Percentiles rank a stretch among this genome's conserved stretches.
These are phyloP conservation scores for Mucor piriformis DNA, from an alignment of 371 early-diverging fungal species.

Conservation along the genomic window DNA sequence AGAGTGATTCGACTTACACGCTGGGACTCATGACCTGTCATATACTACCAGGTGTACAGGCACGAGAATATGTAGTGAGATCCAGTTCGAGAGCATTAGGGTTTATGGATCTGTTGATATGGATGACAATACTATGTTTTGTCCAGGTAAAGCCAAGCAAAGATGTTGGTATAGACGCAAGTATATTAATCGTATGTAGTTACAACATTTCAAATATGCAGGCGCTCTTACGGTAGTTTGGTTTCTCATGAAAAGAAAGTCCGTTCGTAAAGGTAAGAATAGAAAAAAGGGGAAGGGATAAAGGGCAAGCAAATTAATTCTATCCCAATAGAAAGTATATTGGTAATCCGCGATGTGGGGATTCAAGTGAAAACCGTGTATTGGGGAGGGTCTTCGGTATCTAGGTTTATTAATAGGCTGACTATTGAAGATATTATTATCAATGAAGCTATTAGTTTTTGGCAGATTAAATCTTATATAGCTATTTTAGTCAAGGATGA, in stretches of 20 bases:
- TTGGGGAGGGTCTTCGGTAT: slow-evolving; percentile 55
- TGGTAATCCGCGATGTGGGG: slow-evolving; percentile 71
- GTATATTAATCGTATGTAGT: not conserved
- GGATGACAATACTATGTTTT: not conserved
- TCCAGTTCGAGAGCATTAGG: not conserved
- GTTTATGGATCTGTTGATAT: not conserved
- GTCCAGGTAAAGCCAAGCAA: not conserved
- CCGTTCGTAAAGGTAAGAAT: slow-evolving; percentile 5
- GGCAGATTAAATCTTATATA: slow-evolving; percentile 76
- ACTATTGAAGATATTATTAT: slow-evolving; percentile 71
- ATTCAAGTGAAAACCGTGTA: slow-evolving; percentile 69
- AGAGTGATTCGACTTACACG: slow-evolving; percentile 1
- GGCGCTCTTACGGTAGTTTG: not conserved
- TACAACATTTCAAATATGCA: not conserved
- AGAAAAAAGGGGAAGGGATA: not conserved
- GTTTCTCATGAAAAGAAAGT: slow-evolving; percentile 3
- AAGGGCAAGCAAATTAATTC: not conserved
- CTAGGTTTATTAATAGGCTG: slow-evolving; percentile 65
- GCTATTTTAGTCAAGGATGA: slow-evolving; percentile 68
- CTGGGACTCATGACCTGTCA: slow-evolving; percentile 11
- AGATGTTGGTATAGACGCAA: too few species aligned
- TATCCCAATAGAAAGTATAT: slow-evolving; percentile 56
- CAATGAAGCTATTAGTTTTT: slow-evolving; percentile 77
- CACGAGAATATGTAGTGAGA: slow-evolving; percentile 18
- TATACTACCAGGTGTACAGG: slow-evolving; percentile 16